Evolutionary conservation across 2,329 filamentous ascomycete species (phyloP), one percentile per base, ranked within the genome.

Genomic region (Fusarium pilosicola): DNA sequence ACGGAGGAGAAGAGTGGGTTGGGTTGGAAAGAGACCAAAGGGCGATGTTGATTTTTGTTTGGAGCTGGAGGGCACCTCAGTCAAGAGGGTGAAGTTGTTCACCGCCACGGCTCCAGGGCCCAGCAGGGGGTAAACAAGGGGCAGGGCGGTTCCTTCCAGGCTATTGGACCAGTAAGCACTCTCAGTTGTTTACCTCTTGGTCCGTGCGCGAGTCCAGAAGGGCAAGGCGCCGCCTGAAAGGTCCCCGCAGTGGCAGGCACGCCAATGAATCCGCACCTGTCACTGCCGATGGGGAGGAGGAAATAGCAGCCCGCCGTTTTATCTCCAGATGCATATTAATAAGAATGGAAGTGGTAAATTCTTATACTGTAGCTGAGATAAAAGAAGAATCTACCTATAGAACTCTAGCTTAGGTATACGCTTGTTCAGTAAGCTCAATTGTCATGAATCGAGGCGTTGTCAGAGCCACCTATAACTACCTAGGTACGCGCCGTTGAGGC

Each of bases 21-120:
- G 74, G 77, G 64, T 76, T 51, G 42, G 32, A 51, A 24, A 22
- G 24, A 76, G 74, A 72, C 67, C 62, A 76, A 54, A 70, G 74
- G 74, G 62, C 74, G 75, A 75, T 82, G 79, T 80, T 82, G 81
- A 81, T 81, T 82, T 82, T 82, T 80, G 79, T 80, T 78, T 69
- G 68, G 74, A 68, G 75, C 77, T 67, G 68, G 73, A 69, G 68
- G 17, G 48, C 30, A 48, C 26, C 45, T 48, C 45, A n/a, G 28
- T 32, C 45, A 9, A 32, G 46, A 49, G 46, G 65, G 69, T 73
- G 76, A 79, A 78, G 78, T 79, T 79, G 74, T 81, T 82, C 81
- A 82, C 81, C 81, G 81, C 81, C 79, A 82, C 74, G 75, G 74
- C 69, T 67, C 54, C 70, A 74, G 68, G 61, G 70, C 71, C 67